These are phyloP conservation scores for Fomitopsis serialis DNA, from an alignment of 768 basidiomycete species.

Conservation along the genomic window DNA sequence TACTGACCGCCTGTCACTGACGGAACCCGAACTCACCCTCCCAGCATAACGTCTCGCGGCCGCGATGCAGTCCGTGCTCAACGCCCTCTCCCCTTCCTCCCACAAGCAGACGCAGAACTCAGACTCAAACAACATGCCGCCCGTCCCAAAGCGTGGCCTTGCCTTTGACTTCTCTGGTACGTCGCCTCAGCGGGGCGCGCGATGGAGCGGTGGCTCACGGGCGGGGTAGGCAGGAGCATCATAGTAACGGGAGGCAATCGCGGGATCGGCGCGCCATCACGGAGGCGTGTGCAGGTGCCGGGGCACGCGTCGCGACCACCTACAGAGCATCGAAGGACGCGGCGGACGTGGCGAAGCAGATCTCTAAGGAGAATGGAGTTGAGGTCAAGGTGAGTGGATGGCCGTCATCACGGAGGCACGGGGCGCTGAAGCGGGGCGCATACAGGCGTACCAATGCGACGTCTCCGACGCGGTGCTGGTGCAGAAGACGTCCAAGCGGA, in stretches of 20 bases:
- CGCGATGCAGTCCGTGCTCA: too few species aligned
- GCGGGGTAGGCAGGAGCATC: slow-evolving; percentile 35
- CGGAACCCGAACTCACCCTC: too few species aligned
- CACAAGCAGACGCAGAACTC: too few species aligned
- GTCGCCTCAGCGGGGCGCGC: slow-evolving; percentile 1
- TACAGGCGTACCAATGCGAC: slow-evolving; percentile 57
- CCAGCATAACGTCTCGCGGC: too few species aligned
- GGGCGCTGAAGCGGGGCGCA: background rate
- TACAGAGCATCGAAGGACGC: slow-evolving; percentile 51
- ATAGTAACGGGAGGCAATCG: slow-evolving; percentile 60
- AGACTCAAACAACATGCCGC: background rate
- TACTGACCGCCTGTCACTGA: too few species aligned
- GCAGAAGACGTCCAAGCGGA: slow-evolving; percentile 38
- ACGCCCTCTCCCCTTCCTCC: too few species aligned
- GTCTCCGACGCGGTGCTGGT: slow-evolving; percentile 44
- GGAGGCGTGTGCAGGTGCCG: slow-evolving; percentile 47
- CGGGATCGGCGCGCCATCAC: slow-evolving; percentile 57
- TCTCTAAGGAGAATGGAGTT: slow-evolving; percentile 41
- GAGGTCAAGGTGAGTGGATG: slow-evolving; percentile 35
- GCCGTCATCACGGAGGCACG: background rate
- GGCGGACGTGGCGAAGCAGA: slow-evolving; percentile 37
- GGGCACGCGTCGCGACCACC: slow-evolving; percentile 56
- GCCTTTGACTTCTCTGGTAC: slow-evolving; percentile 25
- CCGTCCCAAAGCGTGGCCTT: slow-evolving; percentile 7
- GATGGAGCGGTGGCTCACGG: background rate